Conservation (phyloP, 768 basidiomycete species). For the Suillus sp. region DNA sequence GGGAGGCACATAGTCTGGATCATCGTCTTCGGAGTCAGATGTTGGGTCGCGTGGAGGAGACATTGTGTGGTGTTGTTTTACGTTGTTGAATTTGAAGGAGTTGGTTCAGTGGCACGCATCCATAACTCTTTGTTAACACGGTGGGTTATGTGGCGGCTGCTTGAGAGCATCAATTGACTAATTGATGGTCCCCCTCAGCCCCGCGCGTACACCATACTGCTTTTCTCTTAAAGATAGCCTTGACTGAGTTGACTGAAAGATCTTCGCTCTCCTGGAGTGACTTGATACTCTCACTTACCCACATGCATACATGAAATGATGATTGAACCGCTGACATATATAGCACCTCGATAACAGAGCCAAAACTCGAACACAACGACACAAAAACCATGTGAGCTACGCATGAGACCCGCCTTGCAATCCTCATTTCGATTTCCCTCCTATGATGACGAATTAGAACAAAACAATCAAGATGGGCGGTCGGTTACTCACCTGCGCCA, state of each 20-base stretch:
- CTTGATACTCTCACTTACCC: neutral
- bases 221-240: neutral
- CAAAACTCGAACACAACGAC: neutral
- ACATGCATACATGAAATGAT: neutral
- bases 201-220: neutral
- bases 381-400: neutral
- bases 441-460: neutral
- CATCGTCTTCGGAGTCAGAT: conserved; percentile 69
- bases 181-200: neutral
- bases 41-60: conserved; percentile 25
- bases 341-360: neutral
- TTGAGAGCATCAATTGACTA: neutral
- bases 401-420: neutral
- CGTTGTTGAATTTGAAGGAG: conserved; percentile 28
- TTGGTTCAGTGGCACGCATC: conserved; percentile 5
- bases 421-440: neutral
- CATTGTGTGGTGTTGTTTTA: conserved; percentile 29
- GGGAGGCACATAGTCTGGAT: conserved; percentile 63
- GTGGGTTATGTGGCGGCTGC: neutral
- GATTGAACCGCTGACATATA: neutral
- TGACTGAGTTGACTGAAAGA: neutral
- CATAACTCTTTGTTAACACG: neutral
- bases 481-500: neutral
- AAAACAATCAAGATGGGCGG: too few relatives aligned
- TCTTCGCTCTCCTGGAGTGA: neutral